A percentile compares a stretch with the other conserved stretches of the same genome.
phyloP scores from a whole-genome alignment of 2,329 filamentous ascomycete genomes.

The Ophiosphaerella herpotricha region DNA sequence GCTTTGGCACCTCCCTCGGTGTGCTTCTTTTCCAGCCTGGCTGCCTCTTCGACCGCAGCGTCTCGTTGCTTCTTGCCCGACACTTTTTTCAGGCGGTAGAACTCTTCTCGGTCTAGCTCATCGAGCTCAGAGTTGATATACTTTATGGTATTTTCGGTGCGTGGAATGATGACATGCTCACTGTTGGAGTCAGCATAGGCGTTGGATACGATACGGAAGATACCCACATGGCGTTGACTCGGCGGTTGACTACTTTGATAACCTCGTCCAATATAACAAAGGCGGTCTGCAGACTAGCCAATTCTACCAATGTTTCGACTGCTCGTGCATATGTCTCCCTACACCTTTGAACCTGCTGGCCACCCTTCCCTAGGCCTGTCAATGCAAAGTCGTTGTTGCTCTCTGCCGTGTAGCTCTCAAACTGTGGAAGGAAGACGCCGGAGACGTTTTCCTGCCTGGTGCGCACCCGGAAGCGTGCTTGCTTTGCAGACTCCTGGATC shows the following conservation, averaged over 20 bases:
- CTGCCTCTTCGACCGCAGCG: constrained; percentile 47
- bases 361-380: constrained; percentile 94
- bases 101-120: constrained; percentile 96
- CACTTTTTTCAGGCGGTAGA: constrained; percentile 95
- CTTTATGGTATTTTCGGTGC: constrained; percentile 99
- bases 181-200: constrained; percentile 47
- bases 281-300: constrained; percentile 94
- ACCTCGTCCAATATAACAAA: constrained; percentile 98
- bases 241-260: constrained; percentile 97
- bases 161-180: constrained; percentile 93
- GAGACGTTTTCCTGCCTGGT: constrained; percentile 99
- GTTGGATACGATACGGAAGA: constrained; percentile 1
- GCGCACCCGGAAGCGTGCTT: constrained; percentile 87
- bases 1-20: constrained; percentile 33
- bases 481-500: constrained; percentile 93
- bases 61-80: constrained; percentile 69
- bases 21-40: constrained; percentile 47
- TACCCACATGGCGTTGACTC: constrained; percentile 92
- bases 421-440: constrained; percentile 89
- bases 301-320: constrained; percentile 92
- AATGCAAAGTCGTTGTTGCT: constrained; percentile 94
- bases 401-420: constrained; percentile 88
- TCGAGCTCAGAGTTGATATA: constrained; percentile 99
- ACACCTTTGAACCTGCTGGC: constrained; percentile 93
- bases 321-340: constrained; percentile 94